Evolutionary conservation across 371 early-diverging fungal species (phyloP).

Genomic region (Syncephalastrum monosporum): DNA sequence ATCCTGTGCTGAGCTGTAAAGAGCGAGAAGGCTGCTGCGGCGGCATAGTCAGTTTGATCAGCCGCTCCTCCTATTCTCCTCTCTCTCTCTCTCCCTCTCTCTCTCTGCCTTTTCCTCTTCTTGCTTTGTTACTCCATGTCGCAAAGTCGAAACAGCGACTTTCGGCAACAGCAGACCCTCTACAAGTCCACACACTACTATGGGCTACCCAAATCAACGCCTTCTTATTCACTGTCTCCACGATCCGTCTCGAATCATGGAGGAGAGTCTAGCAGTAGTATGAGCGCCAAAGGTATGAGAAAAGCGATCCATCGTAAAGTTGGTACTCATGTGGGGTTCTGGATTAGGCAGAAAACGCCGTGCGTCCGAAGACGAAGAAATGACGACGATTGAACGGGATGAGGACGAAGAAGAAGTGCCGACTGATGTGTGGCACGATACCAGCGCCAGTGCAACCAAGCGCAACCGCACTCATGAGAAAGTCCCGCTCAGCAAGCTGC

Average conservation of each 20-base stretch:
- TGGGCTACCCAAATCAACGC: conserved; percentile 26
- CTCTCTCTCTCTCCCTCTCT: background rate
- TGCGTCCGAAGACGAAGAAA: conserved; percentile 17
- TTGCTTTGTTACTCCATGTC: conserved; percentile 12
- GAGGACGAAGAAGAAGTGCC: too few species aligned
- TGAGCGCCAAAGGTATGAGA: conserved; percentile 2
- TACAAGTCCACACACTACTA: conserved; percentile 30
- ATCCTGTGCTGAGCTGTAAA: too few species aligned
- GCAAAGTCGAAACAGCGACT: conserved; percentile 31
- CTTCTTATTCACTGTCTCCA: conserved; percentile 26
- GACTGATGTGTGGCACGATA: too few species aligned
- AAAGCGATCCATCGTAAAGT: background rate
- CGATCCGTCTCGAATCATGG: background rate
- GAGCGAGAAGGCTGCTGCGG: too few species aligned
- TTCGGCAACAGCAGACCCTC: conserved; percentile 34
- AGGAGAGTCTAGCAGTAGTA: background rate
- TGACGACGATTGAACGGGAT: conserved; percentile 3
- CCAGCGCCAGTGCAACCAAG: too few species aligned
- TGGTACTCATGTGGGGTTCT: background rate
- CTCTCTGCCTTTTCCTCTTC: background rate
- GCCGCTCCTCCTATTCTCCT: background rate
- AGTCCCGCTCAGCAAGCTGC: too few species aligned
- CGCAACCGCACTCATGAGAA: too few species aligned
- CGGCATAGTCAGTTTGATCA: too few species aligned
- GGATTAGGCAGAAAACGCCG: conserved; percentile 8